A percentile compares a stretch with the other conserved stretches of the same genome.
Conservation (phyloP, 2,329 filamentous ascomycete species). For the Alternaria rosae region DNA sequence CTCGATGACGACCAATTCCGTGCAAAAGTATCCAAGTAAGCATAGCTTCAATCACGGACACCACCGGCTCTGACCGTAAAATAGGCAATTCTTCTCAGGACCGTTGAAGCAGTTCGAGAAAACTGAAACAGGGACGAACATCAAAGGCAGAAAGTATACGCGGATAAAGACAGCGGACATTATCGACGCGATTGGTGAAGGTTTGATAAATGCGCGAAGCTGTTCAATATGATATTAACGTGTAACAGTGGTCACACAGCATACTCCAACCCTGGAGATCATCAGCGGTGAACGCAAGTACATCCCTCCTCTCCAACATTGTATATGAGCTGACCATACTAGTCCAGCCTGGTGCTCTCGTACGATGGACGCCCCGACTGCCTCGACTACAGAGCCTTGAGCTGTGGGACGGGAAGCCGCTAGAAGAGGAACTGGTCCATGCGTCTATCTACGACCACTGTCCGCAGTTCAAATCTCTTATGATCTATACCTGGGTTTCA, state of each 20-base stretch:
- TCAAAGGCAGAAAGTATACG: slow-evolving; percentile 40
- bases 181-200: slow-evolving; percentile 59
- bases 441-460: slow-evolving; percentile 65
- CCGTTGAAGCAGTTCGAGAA: slow-evolving; percentile 56
- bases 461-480: slow-evolving; percentile 67
- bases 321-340: slow-evolving; percentile 13
- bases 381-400: slow-evolving; percentile 66
- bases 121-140: slow-evolving; percentile 24
- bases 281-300: slow-evolving; percentile 62
- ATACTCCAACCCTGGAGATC: slow-evolving; percentile 63
- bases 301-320: background rate
- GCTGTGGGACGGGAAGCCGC: slow-evolving; percentile 66
- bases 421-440: slow-evolving; percentile 63
- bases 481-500: slow-evolving; percentile 62
- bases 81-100: slow-evolving; percentile 61
- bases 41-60: slow-evolving; percentile 21
- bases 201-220: slow-evolving; percentile 34
- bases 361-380: slow-evolving; percentile 66
- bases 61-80: slow-evolving; percentile 10
- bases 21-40: slow-evolving; percentile 63
- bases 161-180: slow-evolving; percentile 53
- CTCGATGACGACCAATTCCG: slow-evolving; percentile 67
- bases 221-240: slow-evolving; percentile 20
- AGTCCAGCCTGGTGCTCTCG: slow-evolving; percentile 62
- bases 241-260: slow-evolving; percentile 54